phyloP scores from a whole-genome alignment of 108 stramenopile species.

The Cylindrotheca fusiformis region DNA sequence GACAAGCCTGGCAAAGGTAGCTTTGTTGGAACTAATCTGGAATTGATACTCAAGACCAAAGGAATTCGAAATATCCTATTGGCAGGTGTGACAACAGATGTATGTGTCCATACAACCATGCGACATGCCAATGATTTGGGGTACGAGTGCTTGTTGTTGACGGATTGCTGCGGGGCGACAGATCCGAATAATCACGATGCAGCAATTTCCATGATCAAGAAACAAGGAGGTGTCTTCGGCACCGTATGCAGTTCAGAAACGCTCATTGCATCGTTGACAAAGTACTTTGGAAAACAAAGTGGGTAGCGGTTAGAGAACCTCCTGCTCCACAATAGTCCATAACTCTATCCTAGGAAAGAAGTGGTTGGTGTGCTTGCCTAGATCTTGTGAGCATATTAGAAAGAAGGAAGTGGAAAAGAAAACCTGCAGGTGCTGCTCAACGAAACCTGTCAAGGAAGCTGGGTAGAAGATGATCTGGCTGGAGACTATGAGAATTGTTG shows the following conservation, averaged over 20 bases:
- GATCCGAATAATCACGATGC: constrained; percentile 51
- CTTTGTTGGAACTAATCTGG: constrained; percentile 49
- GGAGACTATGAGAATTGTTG: too few species aligned
- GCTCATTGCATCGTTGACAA: constrained; percentile 29
- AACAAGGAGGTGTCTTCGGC: constrained; percentile 62
- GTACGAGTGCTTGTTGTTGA: constrained; percentile 50
- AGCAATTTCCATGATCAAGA: constrained; percentile 51
- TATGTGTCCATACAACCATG: constrained; percentile 63
- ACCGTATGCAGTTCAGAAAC: constrained; percentile 29
- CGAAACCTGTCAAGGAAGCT: too few species aligned
- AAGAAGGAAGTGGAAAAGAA: too few species aligned
- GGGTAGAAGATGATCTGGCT: too few species aligned
- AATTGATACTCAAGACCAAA: constrained; percentile 39
- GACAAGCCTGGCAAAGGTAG: constrained; percentile 55
- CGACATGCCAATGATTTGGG: constrained; percentile 63
- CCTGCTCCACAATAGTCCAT: too few species aligned
- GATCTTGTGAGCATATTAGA: too few species aligned
- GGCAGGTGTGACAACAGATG: constrained; percentile 61
- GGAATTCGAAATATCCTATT: constrained; percentile 45
- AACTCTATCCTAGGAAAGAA: too few species aligned
- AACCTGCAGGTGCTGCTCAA: too few species aligned
- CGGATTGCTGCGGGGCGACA: constrained; percentile 56
- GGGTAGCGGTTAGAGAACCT: too few species aligned
- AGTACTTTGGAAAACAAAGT: too few species aligned
- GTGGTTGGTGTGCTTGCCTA: too few species aligned